Evolutionary conservation across 140 eudicot genomes (phyloP), one percentile per base, ranked within the genome.

Genomic region (Erigeron philadelphicus): DNA sequence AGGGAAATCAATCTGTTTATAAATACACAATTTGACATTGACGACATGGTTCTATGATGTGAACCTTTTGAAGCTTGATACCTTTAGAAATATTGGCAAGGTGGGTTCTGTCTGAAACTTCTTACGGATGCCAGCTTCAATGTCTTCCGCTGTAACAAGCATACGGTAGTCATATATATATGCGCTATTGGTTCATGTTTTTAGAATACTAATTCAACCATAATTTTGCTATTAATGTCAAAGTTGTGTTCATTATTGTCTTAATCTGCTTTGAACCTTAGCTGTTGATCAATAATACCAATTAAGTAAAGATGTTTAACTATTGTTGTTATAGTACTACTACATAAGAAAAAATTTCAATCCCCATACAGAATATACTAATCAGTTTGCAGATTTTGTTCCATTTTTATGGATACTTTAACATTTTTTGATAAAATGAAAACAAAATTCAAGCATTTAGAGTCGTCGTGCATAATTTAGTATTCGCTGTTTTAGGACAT

Each of bases 41-140:
- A 64, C 13, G 42, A 57, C 50, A 21, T 53, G 9, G 18, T 54
- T 41, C 43, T 61, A 47, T 49, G 47, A 21, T 11, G 61, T 67
- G 8, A 15, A 65, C 57, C 18, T 67, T 54, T 7, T 69, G 7
- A 11, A 45, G 49, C 43, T 67, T 8, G 11, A 53, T 61, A 92
- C 96, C 98, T 92, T 89, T 63, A 92, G 89, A 78, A 73, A 78
- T 58, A 88, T 75, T 69, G 98, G 98, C 80, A 88, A 81, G 25
- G 98, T 92, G 13, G 90, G 92, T 77, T 92, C 95, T 66, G 93
- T 76, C 35, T 81, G 88, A 70, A 88, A 82, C 88, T 76, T 89
- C 82, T 74, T 84, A n/a, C 75, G 82, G 11, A 73, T 72, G 41
- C 96, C 96, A 19, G 90, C 89, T 79, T 92, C 96, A 66, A 92